Evolutionary conservation across 2,329 filamentous ascomycete species (phyloP), one percentile per base, ranked within the genome.

Genomic region (Cytospora mali): DNA sequence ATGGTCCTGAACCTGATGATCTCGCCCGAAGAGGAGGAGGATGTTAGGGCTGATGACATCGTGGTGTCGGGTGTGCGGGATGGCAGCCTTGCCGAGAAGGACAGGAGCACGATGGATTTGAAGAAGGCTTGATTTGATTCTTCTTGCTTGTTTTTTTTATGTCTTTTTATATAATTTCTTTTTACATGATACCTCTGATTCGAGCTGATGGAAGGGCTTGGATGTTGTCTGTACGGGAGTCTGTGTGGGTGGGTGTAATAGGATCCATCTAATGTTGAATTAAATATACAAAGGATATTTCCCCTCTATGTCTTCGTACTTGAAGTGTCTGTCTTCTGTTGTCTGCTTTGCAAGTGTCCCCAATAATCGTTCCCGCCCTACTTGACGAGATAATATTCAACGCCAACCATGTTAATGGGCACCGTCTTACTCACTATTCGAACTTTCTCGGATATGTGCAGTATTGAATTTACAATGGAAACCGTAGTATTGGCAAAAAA

Each of bases 21-120:
- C 18, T 85, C 88, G 0, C 88, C 91, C 70, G 92, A 96, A 75
- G 77, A 89, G n/a, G 91, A 92, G 69, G 89, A 91, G 68, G 80
- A 80, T 0, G 85, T 88, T 14, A 77, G 82, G 27, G 18, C 33
- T 31, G 58, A 42, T 11, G 48, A 55, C 23, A 33, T 39, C 25
- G 64, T 35, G 23, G 50, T 29, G n/a, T 42, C 46, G 42, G 42
- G 52, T 23, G 29, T 50, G 21, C 52, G 35, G 54, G 39, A 46
- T 4, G 21, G 39, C 7, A 46, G n/a, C 39, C 39, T 11, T 1
- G 11, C 39, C 7, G 39, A 46, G 39, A 46, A 23, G 39, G 39
- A 46, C n/a, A 46, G 16, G n/a, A 9, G 16, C n/a, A 46, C 4
- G 39, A 9, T 46, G n/a, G 39, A 46, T 46, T 1, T 46, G 39